Base-by-base conservation (phyloP, 768 basidiomycete species). In the Agaricus bisporus region DNA sequence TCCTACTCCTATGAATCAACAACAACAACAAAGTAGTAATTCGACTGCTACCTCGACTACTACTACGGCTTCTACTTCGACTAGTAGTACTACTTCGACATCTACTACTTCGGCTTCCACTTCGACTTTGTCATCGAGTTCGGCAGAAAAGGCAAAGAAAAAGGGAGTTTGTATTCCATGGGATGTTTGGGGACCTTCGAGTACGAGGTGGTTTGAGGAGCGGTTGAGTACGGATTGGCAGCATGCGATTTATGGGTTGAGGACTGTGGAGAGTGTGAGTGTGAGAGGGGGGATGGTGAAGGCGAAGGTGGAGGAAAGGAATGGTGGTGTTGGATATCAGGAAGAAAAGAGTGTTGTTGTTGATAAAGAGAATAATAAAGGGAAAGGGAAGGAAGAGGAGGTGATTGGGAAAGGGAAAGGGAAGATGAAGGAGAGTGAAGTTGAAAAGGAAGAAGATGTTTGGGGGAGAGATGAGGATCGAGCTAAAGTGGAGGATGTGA, bases 161-260 rank as follows among this genome's bases (percentile, higher is more conserved):
- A 7, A 32, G 32, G 32, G 8, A 11, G 8, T 1, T 8, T 63
- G 20, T 28, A 61, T 79, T 28, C 69, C 74, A 3, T 81, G 79
- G 78, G 68, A 73, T 6, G 64, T 67, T 17, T 81, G 80, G 80
- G 80, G 79, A 11, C 76, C 77, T 1, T 61, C 64, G 32, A 73
- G 67, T 58, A 80, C 79, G 8, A 73, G 79, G 10, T 81, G 80
- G 79, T 81, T 81, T 57, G 68, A 71, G 50, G 77, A 79, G 58
- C 66, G 66, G 45, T 60, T 76, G 41, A 74, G 69, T 60, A 77
- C 75, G 5, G 77, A 82, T 59, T 80, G 78, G 79, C 77, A 81
- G 61, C 75, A 79, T 58, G 75, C 78, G 17, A 68, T 79, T 26
- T 77, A 77, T 58, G 80, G 80, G 5, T 64, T 76, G 52, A 67